These are phyloP conservation scores for Beauveria sp. DNA, from an alignment of 2,329 filamentous ascomycete genomes.

Conservation along the genomic window DNA sequence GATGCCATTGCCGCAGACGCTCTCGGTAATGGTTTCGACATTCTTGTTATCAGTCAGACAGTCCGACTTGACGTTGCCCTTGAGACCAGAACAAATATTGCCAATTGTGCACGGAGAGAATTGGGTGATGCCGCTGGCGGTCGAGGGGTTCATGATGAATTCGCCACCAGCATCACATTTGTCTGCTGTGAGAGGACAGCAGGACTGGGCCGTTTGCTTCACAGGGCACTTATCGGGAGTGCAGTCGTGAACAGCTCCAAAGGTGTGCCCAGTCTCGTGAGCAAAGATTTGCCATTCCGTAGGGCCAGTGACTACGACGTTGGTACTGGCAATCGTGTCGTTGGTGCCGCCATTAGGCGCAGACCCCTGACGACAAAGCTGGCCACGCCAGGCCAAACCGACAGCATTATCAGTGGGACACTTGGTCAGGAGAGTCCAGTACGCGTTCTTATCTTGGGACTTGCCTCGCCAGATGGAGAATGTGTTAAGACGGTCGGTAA, in stretches of 20 bases:
- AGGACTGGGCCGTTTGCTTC: constrained; percentile 46
- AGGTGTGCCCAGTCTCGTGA: constrained; percentile 89
- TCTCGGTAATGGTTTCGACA: constrained; percentile 71
- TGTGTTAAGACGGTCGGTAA: constrained; percentile 72
- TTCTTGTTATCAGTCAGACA: constrained; percentile 84
- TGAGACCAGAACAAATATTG: constrained; percentile 85
- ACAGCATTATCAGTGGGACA: constrained; percentile 80
- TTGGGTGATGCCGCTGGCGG: constrained; percentile 58
- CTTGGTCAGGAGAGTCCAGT: constrained; percentile 83
- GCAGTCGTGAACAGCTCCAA: constrained; percentile 94
- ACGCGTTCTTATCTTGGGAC: constrained; percentile 72
- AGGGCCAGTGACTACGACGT: constrained; percentile 77
- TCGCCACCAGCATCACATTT: constrained; percentile 68
- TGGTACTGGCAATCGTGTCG: constrained; percentile 76
- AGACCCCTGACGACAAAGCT: constrained; percentile 62
- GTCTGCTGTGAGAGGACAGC: constrained; percentile 65
- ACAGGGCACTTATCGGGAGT: constrained; percentile 60
- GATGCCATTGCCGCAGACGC: constrained; percentile 92
- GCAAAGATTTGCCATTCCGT: constrained; percentile 95
- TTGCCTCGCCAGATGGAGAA: constrained; percentile 86
- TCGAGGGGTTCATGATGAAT: constrained; percentile 96
- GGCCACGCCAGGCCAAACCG: constrained; percentile 86
- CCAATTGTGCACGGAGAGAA: constrained; percentile 89
- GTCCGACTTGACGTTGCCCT: constrained; percentile 63
- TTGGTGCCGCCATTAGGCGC: constrained; percentile 45